Base-by-base conservation (phyloP, 495 filamentous ascomycete species). In the Neurospora terricola region DNA sequence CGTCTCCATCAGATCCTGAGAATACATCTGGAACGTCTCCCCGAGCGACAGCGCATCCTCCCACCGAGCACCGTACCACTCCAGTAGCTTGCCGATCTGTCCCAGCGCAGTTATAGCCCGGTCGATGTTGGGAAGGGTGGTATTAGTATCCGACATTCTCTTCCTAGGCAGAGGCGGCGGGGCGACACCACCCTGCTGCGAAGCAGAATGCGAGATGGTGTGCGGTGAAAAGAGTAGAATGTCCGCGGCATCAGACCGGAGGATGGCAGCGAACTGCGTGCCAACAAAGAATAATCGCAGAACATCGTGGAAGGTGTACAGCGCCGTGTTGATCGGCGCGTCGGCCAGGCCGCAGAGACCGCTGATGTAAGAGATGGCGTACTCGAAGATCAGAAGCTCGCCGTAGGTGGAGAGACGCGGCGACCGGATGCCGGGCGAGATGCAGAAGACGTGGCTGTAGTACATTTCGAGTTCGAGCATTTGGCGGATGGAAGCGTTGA, bases 381-480 rank as follows among this genome's bases (percentile, higher is more conserved):
- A 90, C 75, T 95, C 93, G 78, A 96, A 97, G 42, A 97, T 90
- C 39, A 96, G 85, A 11, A 88, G 82, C 75, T 91, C 90, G 48
- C 87, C 91, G 76, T 93, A 92, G 14, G 90, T 85, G 37, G 86
- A 88, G 36, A 91, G 84, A 0, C 84, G 81, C 5, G 91, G 89
- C n/a, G 88, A 86, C 75, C 89, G 84, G 5, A 89, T 87, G 30
- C 89, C 91, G 1, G 93, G 92, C 3, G 93, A 92, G 10, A 97
- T 84, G 72, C 93, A 90, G 80, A 96, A 92, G 66, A 96, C 89
- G 73, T 90, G 94, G 75, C 91, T 93, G 80, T 96, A 98, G 12
- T 94, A 85, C 71, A 93, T 80, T 81, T 98, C 94, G 18, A 96
- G 86, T 70, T 92, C 88, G 73, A 96, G 91, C 73, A 93, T 87